Conservation (phyloP, 805 yeast genomes). For the Hanseniaspora occidentalis region DNA sequence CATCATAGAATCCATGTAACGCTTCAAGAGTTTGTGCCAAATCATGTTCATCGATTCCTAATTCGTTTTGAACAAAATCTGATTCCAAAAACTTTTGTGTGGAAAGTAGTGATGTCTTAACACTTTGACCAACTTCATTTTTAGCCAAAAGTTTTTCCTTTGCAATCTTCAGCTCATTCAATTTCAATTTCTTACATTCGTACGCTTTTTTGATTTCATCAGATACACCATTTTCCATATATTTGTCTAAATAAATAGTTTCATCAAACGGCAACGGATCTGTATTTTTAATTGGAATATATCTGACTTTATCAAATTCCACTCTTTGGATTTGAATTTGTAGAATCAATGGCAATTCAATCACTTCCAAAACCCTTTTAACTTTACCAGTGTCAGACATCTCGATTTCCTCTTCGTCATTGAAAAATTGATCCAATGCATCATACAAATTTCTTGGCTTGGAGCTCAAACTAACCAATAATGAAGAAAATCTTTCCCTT, state of each 20-base stretch:
- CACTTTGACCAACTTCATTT: slow-evolving; percentile 38
- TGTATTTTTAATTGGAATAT: slow-evolving; percentile 68
- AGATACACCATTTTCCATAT: slow-evolving; percentile 43
- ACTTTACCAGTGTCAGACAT: slow-evolving; percentile 62
- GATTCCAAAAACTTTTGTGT: slow-evolving; percentile 45
- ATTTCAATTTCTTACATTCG: slow-evolving; percentile 45
- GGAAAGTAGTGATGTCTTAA: slow-evolving; percentile 39
- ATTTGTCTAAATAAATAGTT: slow-evolving; percentile 74
- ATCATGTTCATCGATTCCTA: slow-evolving; percentile 27
- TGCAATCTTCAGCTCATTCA: slow-evolving; percentile 31
- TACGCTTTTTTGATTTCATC: slow-evolving; percentile 23
- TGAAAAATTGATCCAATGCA: slow-evolving; percentile 75
- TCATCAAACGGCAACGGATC: slow-evolving; percentile 76
- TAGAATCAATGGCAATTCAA: slow-evolving; percentile 62
- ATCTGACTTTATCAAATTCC: slow-evolving; percentile 63
- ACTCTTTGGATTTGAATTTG: slow-evolving; percentile 94
- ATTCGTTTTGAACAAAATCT: slow-evolving; percentile 28
- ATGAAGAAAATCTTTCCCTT: slow-evolving; percentile 65
- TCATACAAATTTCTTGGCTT: slow-evolving; percentile 85
- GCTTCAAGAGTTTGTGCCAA: slow-evolving; percentile 10
- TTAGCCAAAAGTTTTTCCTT: slow-evolving; percentile 29
- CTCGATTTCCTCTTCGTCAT: slow-evolving; percentile 45
- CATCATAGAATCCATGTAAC: slow-evolving; percentile 34
- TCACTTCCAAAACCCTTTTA: slow-evolving; percentile 58
- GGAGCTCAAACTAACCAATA: slow-evolving; percentile 76